Base-by-base conservation (phyloP, 2,329 filamentous ascomycete genomes). In the Aspergillus melleus region DNA sequence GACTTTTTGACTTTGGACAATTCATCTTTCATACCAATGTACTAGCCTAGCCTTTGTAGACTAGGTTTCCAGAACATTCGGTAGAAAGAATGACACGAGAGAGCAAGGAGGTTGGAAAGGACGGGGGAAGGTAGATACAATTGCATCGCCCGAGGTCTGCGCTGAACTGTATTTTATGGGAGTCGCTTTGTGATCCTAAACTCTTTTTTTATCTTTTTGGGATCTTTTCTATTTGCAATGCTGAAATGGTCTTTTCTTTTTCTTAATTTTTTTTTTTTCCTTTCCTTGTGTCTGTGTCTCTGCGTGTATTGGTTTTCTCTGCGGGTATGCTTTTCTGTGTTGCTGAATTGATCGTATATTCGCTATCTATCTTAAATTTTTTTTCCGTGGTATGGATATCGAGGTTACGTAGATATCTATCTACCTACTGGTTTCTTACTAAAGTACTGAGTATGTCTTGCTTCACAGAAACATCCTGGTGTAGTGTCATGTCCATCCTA, bases 131-230 rank as follows among this genome's bases (percentile, higher is more conserved):
- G 59, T 66, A 66, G 64, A 66, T 66, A 66, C 65, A 29, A 66
- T 66, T 64, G 66, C 66, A 65, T 64, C 60, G 61, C 59, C 26
- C 59, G 59, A 56, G 47, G 52, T 60, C 58, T 55, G 51, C 47
- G 49, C 54, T 66, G 61, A 60, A 66, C 62, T 68, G 66, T 69
- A 66, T 59, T 68, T 67, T 69, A 67, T 64, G 61, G 63, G 60
- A 61, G 64, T 64, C 60, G 60, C 55, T 60, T 46, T 59, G 49
- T 59, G 61, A 61, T 63, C 61, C 59, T 64, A 57, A n/a, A n/a
- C 14, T 14, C 6, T 42, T 42, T n/a, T 42, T 16, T 16, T 6
- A 29, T 29, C 26, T 29, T 29, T 29, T 62, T 49, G 57, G 59
- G 61, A 59, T 65, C 62, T 63, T 64, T 61, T 53, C 54, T 60